Evolutionary conservation across 2,329 filamentous ascomycete genomes (phyloP), one percentile per base, ranked within the genome.

Genomic region (Beauveria australis): DNA sequence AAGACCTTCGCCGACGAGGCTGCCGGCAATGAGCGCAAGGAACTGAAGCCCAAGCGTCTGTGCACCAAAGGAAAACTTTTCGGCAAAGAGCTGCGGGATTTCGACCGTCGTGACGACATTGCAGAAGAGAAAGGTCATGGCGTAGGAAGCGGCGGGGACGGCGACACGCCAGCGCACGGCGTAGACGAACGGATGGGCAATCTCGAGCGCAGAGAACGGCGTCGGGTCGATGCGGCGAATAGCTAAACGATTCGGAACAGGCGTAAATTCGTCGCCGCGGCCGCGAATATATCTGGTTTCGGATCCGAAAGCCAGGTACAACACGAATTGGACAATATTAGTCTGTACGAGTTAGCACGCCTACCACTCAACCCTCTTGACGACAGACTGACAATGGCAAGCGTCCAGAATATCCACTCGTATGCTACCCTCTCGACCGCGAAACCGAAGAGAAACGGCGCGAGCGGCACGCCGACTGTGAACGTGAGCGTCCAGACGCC

Each of bases 401-500:
- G 44, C 30, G 54, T 28, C 54, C 54, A 57, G 44, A 49, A 57
- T 18, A 49, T 57, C 54, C 54, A 57, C 22, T 57, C 54, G 33
- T 49, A 57, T 24, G 44, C 54, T 5, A 24, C 54, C 18, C 54
- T 30, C 18, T 57, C 44, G 8, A 57, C 54, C 8, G 41, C 54
- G 9, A 57, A 57, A 9, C 54, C 54, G 41, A 57, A 57, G 19
- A 57, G 43, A 18, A 57, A 49, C 16, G 54, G 54, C 22, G 54
- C 54, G 30, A 57, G 41, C n/a, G 54, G 54, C 30, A 57, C 44
- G 19, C 44, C 43, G 5, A 57, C 16, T 16, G 54, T 57, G 44
- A 57, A 56, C 53, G 49, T 48, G 54, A 57, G 54, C 33, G 54
- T 57, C 54, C 54, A 57, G 4, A 57, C 43, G 54, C 54, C 54